Evolutionary conservation across 2,329 filamentous ascomycete species (phyloP).

Genomic region (Ascochyta clinopodiicola): DNA sequence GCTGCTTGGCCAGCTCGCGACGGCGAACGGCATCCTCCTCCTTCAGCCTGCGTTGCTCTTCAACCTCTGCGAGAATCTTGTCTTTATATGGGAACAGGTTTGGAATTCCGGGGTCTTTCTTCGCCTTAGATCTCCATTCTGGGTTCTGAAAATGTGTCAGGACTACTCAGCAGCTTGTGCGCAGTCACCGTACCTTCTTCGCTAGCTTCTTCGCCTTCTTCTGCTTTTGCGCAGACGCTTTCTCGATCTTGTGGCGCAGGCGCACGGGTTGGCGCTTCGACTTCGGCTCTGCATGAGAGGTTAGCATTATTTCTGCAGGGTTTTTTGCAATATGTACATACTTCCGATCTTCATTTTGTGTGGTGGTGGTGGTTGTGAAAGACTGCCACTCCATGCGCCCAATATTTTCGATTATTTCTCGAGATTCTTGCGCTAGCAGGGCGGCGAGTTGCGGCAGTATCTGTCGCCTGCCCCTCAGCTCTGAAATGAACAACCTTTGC

Average conservation of each 20-base stretch:
- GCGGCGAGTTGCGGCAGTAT: not conserved
- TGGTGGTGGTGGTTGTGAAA: constrained; percentile 19
- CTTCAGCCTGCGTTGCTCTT: constrained; percentile 82
- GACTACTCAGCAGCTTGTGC: not conserved
- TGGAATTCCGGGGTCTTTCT: constrained; percentile 97
- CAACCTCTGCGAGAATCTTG: constrained; percentile 90
- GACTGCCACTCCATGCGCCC: constrained; percentile 21
- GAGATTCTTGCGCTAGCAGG: constrained; percentile 17
- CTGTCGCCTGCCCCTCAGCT: not conserved
- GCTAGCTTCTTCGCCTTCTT: constrained; percentile 85
- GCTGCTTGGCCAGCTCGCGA: constrained; percentile 69
- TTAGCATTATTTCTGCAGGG: constrained; percentile 8
- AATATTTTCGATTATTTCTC: constrained; percentile 37
- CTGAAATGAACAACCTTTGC: not conserved
- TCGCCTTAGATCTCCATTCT: constrained; percentile 91
- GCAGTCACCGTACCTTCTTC: constrained; percentile 68
- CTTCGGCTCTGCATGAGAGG: constrained; percentile 72
- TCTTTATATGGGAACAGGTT: constrained; percentile 99
- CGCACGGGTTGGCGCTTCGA: constrained; percentile 92
- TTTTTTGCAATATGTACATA: constrained; percentile 28
- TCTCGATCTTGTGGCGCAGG: constrained; percentile 94
- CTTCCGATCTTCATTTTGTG: constrained; percentile 52
- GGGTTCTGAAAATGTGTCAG: constrained; percentile 70
- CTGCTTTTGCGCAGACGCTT: constrained; percentile 88
- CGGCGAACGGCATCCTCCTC: constrained; percentile 73